phyloP scores from a whole-genome alignment of 495 filamentous ascomycete species.

The Parathielavia hyrcaniae region DNA sequence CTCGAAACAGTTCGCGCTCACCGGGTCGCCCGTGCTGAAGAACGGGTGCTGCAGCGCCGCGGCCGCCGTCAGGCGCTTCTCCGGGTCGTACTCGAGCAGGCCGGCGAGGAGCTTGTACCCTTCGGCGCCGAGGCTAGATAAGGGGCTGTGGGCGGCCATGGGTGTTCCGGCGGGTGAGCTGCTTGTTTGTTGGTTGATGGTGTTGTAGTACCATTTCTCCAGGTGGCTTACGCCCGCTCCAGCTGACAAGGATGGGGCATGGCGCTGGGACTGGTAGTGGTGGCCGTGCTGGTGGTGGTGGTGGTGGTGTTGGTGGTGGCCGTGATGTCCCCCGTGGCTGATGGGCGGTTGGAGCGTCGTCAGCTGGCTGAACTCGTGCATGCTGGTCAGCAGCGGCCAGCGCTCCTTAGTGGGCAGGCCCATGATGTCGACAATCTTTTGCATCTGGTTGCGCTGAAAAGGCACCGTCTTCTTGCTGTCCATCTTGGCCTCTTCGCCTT shows the following conservation, averaged over 20 bases:
- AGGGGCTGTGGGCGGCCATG: constrained; percentile 15
- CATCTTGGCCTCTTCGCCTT: constrained; percentile 98
- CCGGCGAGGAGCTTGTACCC: constrained; percentile 75
- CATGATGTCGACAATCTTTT: constrained; percentile 94
- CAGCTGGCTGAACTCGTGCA: constrained; percentile 76
- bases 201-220: constrained; percentile 54
- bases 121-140: constrained; percentile 57
- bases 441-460: constrained; percentile 97
- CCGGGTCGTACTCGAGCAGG: constrained; percentile 88
- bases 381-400: constrained; percentile 74
- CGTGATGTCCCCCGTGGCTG: constrained; percentile 36
- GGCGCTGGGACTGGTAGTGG: constrained; percentile 45
- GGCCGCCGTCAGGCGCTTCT: constrained; percentile 76
- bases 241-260: background rate
- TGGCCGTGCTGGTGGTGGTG: constrained; percentile 41
- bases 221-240: constrained; percentile 34
- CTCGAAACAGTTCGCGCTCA: constrained; percentile 80
- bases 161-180: constrained; percentile 29
- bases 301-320: constrained; percentile 37
- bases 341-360: constrained; percentile 53
- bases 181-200: constrained; percentile 46
- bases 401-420: constrained; percentile 81
- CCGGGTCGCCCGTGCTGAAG: constrained; percentile 61
- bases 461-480: constrained; percentile 94
- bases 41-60: constrained; percentile 84